Base-by-base conservation (phyloP, 2,329 filamentous ascomycete species). In the Colletotrichum chrysophilum region DNA sequence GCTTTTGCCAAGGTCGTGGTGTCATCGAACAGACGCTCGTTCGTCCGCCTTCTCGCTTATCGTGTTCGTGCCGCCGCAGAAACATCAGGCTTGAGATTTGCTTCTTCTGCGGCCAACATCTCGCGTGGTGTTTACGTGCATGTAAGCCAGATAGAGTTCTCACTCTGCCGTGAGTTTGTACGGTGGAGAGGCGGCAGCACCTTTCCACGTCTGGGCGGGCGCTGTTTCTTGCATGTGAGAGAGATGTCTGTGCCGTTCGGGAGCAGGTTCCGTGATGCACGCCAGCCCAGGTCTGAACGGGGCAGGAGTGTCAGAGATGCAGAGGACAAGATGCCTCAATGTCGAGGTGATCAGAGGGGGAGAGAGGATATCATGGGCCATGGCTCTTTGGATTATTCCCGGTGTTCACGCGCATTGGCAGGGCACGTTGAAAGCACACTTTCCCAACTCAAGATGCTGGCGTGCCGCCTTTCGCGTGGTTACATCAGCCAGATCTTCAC, bases 11-110 rank as follows among this genome's bases (percentile, higher is more conserved):
- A n/a, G 26, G 16, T 58, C 21, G 64, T 66, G 26, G 24, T 73
- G 65, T 74, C 67, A 74, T 74, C 67, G 67, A 71, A 74, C 67
- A 74, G 71, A 74, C 48, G 7, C 48, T 28, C n/a, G 43, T 52
- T 52, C 43, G 43, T 52, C 2, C 18, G 10, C n/a, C 38, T 1
- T 18, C 48, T 71, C 67, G 67, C 60, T 66, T 66, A 71, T 74
- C 60, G 68, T 52, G 26, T 26, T 18, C 32, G 7, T 32, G 67
- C 34, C 43, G n/a, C n/a, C 28, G 52, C 65, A 67, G 67, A 26
- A 30, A 64, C 65, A 67, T 67, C 65, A 56, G 65, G 16, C 68
- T 71, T 48, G 58, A 70, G 70, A 70, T 70, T 56, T 73, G 55
- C 65, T 69, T 69, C 68, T 58, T 52, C 43, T 52, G n/a, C 10